Evolutionary conservation across 169 alveolate species (phyloP).

Genomic region (Perkinsus chesapeaki): DNA sequence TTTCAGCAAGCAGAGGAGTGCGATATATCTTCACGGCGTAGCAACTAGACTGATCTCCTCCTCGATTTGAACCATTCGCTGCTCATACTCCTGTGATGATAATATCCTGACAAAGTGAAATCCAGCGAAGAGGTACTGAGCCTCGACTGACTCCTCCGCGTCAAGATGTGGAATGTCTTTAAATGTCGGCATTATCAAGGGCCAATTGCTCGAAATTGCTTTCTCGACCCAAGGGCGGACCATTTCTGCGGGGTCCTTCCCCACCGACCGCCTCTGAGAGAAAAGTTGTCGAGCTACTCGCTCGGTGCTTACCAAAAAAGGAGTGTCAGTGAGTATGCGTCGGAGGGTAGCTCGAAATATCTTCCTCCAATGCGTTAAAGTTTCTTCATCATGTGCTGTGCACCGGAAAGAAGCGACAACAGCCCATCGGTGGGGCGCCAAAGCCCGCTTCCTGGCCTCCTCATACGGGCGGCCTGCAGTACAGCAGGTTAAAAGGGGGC

Average conservation of each 20-base stretch:
- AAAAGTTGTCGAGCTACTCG: not conserved
- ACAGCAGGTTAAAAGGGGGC: not conserved
- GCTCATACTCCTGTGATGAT: not conserved
- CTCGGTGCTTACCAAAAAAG: not conserved
- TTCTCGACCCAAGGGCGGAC: not conserved
- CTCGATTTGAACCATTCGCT: not conserved
- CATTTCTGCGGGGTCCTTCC: not conserved
- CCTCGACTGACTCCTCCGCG: not conserved
- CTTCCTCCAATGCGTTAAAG: not conserved
- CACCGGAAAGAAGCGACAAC: not conserved
- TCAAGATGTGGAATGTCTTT: not conserved
- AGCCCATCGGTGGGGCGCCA: not conserved
- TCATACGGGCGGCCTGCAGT: not conserved
- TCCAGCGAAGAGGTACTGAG: not conserved
- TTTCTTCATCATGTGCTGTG: not conserved
- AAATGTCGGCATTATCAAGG: not conserved
- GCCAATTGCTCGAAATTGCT: not conserved
- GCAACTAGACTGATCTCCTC: not conserved
- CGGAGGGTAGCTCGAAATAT: not conserved
- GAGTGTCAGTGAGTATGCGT: not conserved
- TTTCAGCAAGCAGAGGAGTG: no score
- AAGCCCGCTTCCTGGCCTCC: not conserved
- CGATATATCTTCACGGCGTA: no score
- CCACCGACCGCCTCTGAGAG: not conserved
- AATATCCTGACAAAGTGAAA: not conserved